These are phyloP conservation scores for Corylus americana DNA, from an alignment of 306 rosid species.

Conservation along the genomic window DNA sequence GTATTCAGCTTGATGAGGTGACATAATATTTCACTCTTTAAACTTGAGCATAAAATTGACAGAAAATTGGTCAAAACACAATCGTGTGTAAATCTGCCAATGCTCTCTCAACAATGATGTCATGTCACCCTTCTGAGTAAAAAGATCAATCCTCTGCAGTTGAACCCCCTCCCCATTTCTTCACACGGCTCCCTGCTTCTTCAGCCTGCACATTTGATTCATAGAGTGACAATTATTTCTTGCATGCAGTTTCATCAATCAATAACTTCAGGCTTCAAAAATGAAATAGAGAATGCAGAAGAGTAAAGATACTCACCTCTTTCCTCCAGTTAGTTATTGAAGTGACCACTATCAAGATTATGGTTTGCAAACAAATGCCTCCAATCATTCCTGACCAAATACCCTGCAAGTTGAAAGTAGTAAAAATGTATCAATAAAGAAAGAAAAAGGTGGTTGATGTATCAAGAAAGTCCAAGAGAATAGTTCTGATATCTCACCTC, in stretches of 20 bases:
- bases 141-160: background rate
- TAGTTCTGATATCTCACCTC: constrained; percentile 38
- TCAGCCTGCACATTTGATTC: constrained; percentile 58
- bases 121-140: constrained; percentile 12
- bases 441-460: background rate
- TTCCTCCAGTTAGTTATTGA: constrained; percentile 61
- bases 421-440: background rate
- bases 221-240: constrained; percentile 7
- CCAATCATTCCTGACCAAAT: constrained; percentile 84
- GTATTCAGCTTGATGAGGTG: background rate
- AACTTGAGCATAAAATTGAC: background rate
- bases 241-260: background rate
- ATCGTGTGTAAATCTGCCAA: background rate
- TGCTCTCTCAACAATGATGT: background rate
- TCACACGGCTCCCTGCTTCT: constrained; percentile 68
- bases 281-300: background rate
- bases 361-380: constrained; percentile 67
- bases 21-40: background rate
- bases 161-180: constrained; percentile 78
- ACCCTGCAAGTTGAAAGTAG: constrained; percentile 44
- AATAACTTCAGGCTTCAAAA: background rate
- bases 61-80: background rate
- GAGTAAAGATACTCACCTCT: constrained; percentile 47
- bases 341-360: constrained; percentile 56
- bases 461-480: background rate